Base-by-base conservation (phyloP, 2,329 filamentous ascomycete genomes). In the Acrodontium crateriforme region DNA sequence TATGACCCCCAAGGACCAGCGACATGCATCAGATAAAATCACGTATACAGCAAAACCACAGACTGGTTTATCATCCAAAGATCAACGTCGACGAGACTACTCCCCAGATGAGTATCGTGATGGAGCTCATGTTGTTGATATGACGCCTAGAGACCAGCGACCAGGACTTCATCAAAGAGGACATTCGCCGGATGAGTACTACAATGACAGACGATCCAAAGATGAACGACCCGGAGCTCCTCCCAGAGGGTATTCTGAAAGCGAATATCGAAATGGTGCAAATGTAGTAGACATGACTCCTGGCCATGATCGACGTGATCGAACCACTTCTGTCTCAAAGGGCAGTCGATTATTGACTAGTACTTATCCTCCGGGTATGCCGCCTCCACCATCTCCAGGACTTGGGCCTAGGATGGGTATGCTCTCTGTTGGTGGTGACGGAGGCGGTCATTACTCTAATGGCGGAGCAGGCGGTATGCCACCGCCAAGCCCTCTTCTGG, bases 401-500 rank as follows among this genome's bases (percentile, higher is more conserved):
- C 42, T 63, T 14, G 45, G 41, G 6, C 45, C 46, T 18, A 53
- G 57, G 19, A 60, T 62, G 58, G 53, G 60, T 28, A 51, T 59
- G 25, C 50, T 65, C 15, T 62, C 59, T 2, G 59, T 65, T 16
- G 59, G 56, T 34, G 60, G 60, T 6, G 56, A 57, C 33, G 46
- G 58, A 24, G 56, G 56, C 14, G 52, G 59, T 30, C 35, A 59
- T 11, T 45, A 56, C 11, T 49, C 41, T 8, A 50, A 55, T 8
- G 42, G 52, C 6, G 47, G 52, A 5, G 41, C 35, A 20, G 51
- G 49, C 12, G 54, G 48, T 18, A 50, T 65, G 24, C 69, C 82
- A 2, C 82, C 84, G 0, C 72, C 72, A 1, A 93, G 83, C 37
- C 89, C 87, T 1, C 63, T 95, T 27, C 70, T 93, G 2, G 87